Conservation (phyloP, 2,329 filamentous ascomycete genomes). For the Clonostachys sp. region DNA sequence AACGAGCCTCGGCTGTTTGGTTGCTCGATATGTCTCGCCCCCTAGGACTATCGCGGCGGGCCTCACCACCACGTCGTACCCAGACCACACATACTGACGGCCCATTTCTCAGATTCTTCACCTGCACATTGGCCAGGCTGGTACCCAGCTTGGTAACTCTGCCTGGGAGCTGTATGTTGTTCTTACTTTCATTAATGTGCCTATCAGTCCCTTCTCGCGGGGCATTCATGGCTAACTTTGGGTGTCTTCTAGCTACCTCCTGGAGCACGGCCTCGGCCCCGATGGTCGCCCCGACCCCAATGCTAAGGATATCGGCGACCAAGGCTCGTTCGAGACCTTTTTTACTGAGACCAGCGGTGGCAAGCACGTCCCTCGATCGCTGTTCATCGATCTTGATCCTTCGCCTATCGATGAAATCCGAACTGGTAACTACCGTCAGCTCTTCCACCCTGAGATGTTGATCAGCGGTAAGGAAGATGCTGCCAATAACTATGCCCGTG, state of each 20-base stretch:
- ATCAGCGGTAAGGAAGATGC: conserved; percentile 75
- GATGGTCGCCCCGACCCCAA: conserved; percentile 63
- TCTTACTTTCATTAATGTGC: conserved; percentile 8
- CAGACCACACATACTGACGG: not conserved
- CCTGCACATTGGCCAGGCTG: conserved; percentile 64
- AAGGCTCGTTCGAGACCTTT: conserved; percentile 67
- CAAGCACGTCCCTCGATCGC: conserved; percentile 68
- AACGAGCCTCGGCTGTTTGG: not conserved
- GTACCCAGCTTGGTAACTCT: conserved; percentile 70
- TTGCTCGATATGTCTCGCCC: not conserved
- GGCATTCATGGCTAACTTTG: conserved; percentile 11
- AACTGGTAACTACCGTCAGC: conserved; percentile 61
- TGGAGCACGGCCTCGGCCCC: conserved; percentile 64
- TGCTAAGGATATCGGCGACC: conserved; percentile 52
- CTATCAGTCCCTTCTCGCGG: conserved; percentile 4
- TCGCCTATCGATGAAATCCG: conserved; percentile 72
- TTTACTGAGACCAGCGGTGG: conserved; percentile 68
- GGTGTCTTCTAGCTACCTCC: conserved; percentile 52
- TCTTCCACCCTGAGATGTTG: conserved; percentile 69
- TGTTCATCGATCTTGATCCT: conserved; percentile 70
- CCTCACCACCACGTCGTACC: not conserved
- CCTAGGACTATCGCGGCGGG: conserved; percentile 2
- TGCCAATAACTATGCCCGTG: conserved; percentile 73
- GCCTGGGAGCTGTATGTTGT: conserved; percentile 69
- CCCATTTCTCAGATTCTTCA: conserved; percentile 49